phyloP scores from a whole-genome alignment of 805 yeast species.

The Candida ulmi region DNA sequence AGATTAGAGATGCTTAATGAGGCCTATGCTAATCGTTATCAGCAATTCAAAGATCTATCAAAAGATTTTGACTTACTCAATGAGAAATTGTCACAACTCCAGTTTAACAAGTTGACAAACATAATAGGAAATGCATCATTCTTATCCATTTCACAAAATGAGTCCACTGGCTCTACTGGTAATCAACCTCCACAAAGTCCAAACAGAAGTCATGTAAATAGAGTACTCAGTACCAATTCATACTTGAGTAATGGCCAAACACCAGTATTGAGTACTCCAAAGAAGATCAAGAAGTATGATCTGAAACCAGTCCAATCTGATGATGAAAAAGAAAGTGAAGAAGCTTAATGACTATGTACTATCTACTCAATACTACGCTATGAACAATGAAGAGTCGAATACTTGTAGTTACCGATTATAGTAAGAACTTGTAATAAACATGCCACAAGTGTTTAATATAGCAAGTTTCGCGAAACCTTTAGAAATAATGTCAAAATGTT shows the following conservation, averaged over 20 bases:
- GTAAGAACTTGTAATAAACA: too few relatives aligned
- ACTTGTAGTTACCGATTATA: too few relatives aligned
- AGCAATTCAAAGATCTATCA: slow-evolving; percentile 24
- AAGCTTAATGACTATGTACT: neutral
- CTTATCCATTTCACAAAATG: slow-evolving; percentile 3
- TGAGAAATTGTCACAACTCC: slow-evolving; percentile 18
- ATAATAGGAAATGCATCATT: slow-evolving; percentile 17
- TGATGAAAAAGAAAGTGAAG: neutral
- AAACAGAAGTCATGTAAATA: neutral
- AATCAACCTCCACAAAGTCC: neutral
- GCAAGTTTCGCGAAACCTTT: neutral
- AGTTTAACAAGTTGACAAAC: slow-evolving; percentile 24
- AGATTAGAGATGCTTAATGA: slow-evolving; percentile 20
- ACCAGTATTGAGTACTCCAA: slow-evolving; percentile 6
- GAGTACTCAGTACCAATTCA: slow-evolving; percentile 24
- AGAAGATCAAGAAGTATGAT: slow-evolving; percentile 6
- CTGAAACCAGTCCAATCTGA: slow-evolving; percentile 2
- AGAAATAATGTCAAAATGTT: too few relatives aligned
- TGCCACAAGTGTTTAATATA: too few relatives aligned
- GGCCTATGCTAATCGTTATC: slow-evolving; percentile 19
- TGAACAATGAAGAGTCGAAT: too few relatives aligned
- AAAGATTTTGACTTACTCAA: slow-evolving; percentile 22
- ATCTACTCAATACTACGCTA: too few relatives aligned
- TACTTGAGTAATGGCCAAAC: slow-evolving; percentile 13
- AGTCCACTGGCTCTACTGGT: slow-evolving; percentile 1